Conservation (phyloP, 2,329 filamentous ascomycete genomes). For the Apiospora rasikravindrae region DNA sequence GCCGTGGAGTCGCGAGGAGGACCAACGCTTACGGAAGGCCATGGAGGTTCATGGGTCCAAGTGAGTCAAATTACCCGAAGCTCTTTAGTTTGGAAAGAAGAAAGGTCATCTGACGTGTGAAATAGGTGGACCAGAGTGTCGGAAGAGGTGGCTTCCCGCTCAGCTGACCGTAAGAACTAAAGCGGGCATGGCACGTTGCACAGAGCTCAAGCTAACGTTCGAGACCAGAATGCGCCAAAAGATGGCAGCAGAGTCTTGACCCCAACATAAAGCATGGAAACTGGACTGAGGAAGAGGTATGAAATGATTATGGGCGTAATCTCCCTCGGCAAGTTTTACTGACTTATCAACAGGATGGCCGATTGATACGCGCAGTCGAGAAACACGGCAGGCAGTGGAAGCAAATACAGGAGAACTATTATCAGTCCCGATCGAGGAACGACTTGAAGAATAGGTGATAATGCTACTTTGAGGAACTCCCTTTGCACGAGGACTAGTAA, state of each 20-base stretch:
- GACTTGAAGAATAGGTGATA: constrained; percentile 31
- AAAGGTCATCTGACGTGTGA: constrained; percentile 17
- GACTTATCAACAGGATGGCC: constrained; percentile 25
- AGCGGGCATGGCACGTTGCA: not conserved
- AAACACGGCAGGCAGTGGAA: constrained; percentile 33
- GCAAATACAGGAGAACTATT: constrained; percentile 28
- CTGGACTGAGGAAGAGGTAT: constrained; percentile 31
- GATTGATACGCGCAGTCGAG: constrained; percentile 27
- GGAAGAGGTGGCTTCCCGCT: constrained; percentile 42
- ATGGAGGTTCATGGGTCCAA: constrained; percentile 43
- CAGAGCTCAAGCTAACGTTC: not conserved
- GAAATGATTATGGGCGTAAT: not conserved
- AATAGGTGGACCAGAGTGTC: constrained; percentile 49
- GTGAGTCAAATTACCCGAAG: constrained; percentile 27
- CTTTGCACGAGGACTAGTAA: too few species aligned
- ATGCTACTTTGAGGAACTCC: rapidly evolving
- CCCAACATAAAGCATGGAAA: constrained; percentile 41
- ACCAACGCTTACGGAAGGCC: constrained; percentile 35
- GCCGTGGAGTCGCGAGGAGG: constrained; percentile 34
- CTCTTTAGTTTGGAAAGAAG: not conserved
- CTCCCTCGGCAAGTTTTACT: not conserved
- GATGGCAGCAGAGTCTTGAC: constrained; percentile 50
- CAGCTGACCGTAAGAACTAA: constrained; percentile 32
- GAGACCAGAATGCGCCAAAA: constrained; percentile 49
- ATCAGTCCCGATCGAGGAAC: constrained; percentile 29